Evolutionary conservation across 140 eudicot genomes (phyloP).

Genomic region (Oenanthe javanica): DNA sequence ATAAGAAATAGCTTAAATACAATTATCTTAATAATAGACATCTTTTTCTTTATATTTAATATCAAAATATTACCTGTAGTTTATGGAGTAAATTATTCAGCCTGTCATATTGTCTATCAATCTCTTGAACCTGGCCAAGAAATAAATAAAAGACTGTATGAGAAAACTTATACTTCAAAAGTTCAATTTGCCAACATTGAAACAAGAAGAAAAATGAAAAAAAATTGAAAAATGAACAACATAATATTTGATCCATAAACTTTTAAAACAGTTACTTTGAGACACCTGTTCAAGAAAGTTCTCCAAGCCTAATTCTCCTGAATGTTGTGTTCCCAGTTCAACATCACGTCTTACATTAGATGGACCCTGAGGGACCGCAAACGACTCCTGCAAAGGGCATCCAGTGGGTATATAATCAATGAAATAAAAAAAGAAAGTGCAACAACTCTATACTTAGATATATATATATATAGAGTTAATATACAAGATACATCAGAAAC

Average conservation of each 20-base stretch:
- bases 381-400: conserved; percentile 53
- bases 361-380: conserved; percentile 64
- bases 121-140: conserved; percentile 65
- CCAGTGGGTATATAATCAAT: not conserved
- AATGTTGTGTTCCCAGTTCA: conserved; percentile 75
- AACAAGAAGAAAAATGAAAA: not conserved
- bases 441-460: not conserved
- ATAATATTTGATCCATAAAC: not conserved
- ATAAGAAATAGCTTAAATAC: not conserved
- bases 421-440: not conserved
- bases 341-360: conserved; percentile 56
- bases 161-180: not conserved
- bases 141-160: not conserved
- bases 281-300: conserved; percentile 78
- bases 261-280: not conserved
- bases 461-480: not conserved
- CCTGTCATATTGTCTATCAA: conserved; percentile 83
- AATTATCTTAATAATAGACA: not conserved
- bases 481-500: not conserved
- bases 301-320: conserved; percentile 79
- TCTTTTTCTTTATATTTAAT: not conserved
- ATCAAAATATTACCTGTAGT: conserved; percentile 55
- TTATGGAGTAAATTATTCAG: conserved; percentile 69
- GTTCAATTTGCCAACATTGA: not conserved
- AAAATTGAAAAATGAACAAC: not conserved